Evolutionary conservation across 306 rosid species (phyloP).

Genomic region (Ceratonia siliqua): DNA sequence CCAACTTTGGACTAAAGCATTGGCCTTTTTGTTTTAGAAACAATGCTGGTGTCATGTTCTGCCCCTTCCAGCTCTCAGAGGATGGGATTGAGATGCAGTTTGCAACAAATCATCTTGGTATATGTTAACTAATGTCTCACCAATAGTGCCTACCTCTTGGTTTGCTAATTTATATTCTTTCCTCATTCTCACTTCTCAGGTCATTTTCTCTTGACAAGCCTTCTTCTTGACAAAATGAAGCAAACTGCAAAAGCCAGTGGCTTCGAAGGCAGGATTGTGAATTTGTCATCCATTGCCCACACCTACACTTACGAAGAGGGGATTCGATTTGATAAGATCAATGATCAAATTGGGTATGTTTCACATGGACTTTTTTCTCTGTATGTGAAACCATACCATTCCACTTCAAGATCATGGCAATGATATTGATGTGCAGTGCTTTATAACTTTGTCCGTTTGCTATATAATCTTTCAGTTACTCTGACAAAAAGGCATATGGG

Average conservation of each 20-base stretch:
- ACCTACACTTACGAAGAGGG: conserved; percentile 60
- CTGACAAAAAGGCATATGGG: conserved; percentile 86
- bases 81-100: conserved; percentile 90
- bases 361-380: no score
- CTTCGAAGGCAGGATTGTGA: conserved; percentile 88
- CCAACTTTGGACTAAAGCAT: conserved; percentile 1
- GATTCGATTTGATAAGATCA: conserved; percentile 66
- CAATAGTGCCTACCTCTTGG: neutral
- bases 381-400: no score
- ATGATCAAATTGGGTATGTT: conserved; percentile 56
- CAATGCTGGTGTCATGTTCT: conserved; percentile 97
- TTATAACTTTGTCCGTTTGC: neutral
- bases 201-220: conserved; percentile 79
- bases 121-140: conserved; percentile 27
- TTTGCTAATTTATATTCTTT: conserved; percentile 8
- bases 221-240: conserved; percentile 81
- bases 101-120: conserved; percentile 90
- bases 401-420: no score
- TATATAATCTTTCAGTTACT: conserved; percentile 52
- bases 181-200: conserved; percentile 43
- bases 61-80: conserved; percentile 71
- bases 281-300: conserved; percentile 87
- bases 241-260: conserved; percentile 68
- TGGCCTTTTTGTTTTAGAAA: conserved; percentile 60
- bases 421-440: neutral